Evolutionary conservation across 2,329 filamentous ascomycete species (phyloP).

Genomic region (Davidsoniella virescens): DNA sequence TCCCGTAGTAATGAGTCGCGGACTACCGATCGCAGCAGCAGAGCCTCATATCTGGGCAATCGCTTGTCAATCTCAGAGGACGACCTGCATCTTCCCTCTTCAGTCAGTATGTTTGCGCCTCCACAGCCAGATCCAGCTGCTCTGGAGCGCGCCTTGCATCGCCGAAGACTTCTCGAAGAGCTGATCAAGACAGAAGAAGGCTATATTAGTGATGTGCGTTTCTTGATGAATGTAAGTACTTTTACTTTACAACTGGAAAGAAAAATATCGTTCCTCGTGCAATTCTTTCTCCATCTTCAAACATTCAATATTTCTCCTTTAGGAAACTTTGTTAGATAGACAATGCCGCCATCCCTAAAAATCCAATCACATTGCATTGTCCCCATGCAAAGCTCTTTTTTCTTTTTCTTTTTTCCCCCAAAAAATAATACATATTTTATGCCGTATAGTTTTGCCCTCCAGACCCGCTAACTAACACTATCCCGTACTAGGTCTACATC

Average conservation of each 20-base stretch:
- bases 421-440: too few species aligned
- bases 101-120: conserved; percentile 19
- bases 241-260: neutral
- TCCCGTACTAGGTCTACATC: conserved; percentile 45
- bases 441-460: too few species aligned
- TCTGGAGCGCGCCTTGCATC: conserved; percentile 54
- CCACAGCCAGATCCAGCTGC: conserved; percentile 44
- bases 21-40: conserved; percentile 42
- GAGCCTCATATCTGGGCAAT: conserved; percentile 35
- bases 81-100: conserved; percentile 24
- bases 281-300: neutral
- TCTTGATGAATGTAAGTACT: conserved; percentile 59
- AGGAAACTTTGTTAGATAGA: neutral
- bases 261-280: too few species aligned
- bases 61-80: conserved; percentile 46
- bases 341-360: neutral
- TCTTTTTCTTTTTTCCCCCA: too few species aligned
- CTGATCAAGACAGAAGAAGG: conserved; percentile 72
- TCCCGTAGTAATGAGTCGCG: conserved; percentile 28
- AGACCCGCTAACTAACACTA: too few species aligned
- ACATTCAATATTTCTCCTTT: neutral
- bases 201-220: conserved; percentile 76
- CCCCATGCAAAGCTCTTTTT: too few species aligned
- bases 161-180: conserved; percentile 70
- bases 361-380: too few species aligned